Percentiles rank a stretch among this genome's conserved stretches.
Evolutionary conservation across 2,329 filamentous ascomycete genomes (phyloP).

Genomic region (Calonectria hongkongensis): DNA sequence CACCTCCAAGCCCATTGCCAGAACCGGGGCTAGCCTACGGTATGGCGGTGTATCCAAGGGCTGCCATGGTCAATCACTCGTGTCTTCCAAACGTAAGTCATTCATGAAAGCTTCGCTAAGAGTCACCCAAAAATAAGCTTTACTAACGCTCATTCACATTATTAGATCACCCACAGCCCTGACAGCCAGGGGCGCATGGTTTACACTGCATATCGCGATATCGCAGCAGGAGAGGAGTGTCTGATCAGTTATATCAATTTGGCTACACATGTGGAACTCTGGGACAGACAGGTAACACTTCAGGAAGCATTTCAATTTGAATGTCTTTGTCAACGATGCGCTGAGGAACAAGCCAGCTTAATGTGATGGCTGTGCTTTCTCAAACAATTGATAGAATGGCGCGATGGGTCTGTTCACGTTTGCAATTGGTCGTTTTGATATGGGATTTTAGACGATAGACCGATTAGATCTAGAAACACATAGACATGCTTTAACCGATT

Average conservation of each 20-base stretch:
- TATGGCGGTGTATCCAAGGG: constrained; percentile 51
- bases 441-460: background rate
- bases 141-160: background rate
- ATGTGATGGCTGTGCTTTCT: background rate
- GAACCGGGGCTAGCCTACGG: constrained; percentile 51
- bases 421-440: background rate
- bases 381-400: no score
- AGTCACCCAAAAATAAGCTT: background rate
- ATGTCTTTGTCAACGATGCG: constrained; percentile 50
- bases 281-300: constrained; percentile 42
- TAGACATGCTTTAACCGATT: background rate
- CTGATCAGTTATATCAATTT: constrained; percentile 55
- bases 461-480: background rate
- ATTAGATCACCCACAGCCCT: constrained; percentile 50
- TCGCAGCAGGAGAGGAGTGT: constrained; percentile 51
- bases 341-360: constrained; percentile 45
- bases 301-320: constrained; percentile 50
- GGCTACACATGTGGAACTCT: constrained; percentile 33
- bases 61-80: constrained; percentile 55
- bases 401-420: no score
- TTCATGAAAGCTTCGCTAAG: background rate
- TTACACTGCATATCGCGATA: constrained; percentile 50
- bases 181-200: constrained; percentile 51
- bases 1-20: constrained; percentile 36
- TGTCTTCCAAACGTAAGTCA: constrained; percentile 53